Conservation (phyloP, 495 filamentous ascomycete species). For the Penicillium cataractarum region DNA sequence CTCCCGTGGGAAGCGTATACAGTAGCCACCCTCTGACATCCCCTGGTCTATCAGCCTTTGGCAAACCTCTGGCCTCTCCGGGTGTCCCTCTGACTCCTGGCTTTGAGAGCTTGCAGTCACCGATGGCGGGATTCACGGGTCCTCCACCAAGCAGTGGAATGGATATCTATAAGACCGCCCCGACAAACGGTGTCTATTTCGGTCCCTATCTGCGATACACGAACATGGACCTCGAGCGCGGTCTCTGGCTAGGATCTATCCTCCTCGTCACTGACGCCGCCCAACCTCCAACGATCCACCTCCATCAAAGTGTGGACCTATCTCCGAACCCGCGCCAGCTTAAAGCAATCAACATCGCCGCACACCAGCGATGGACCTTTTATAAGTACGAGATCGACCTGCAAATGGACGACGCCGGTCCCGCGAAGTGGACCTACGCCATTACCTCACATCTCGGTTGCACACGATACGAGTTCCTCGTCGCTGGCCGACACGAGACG, state of each 20-base stretch:
- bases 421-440: constrained; percentile 96
- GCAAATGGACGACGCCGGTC: constrained; percentile 79
- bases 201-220: constrained; percentile 94
- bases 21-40: constrained; percentile 73
- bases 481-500: constrained; percentile 85
- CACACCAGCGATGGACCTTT: constrained; percentile 91
- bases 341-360: constrained; percentile 79
- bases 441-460: constrained; percentile 96
- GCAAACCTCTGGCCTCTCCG: constrained; percentile 77
- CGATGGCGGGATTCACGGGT: constrained; percentile 75
- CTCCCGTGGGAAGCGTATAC: constrained; percentile 77
- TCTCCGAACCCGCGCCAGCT: constrained; percentile 92
- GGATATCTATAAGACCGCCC: constrained; percentile 88
- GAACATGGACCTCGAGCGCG: constrained; percentile 94
- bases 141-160: constrained; percentile 87
- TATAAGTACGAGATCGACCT: constrained; percentile 95
- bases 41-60: constrained; percentile 67
- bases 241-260: constrained; percentile 84
- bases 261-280: constrained; percentile 85
- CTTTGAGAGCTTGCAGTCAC: constrained; percentile 73
- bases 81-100: constrained; percentile 75
- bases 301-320: constrained; percentile 87
- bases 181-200: constrained; percentile 98
- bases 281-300: constrained; percentile 96
- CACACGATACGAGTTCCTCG: constrained; percentile 96